Evolutionary conservation across 106 monocot species (phyloP).

Genomic region (Dioscorea dumetorum): DNA sequence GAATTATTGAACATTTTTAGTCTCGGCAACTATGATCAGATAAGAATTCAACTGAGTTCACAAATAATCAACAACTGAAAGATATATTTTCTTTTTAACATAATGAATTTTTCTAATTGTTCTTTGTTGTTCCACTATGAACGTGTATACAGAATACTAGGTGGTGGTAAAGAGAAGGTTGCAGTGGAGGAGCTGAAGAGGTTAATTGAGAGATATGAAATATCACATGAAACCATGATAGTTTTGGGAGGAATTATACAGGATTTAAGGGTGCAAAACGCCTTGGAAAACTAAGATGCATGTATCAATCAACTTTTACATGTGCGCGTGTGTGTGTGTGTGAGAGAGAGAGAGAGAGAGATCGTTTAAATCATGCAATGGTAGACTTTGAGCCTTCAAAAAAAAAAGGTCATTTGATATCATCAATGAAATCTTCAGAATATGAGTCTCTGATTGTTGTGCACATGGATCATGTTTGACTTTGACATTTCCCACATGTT

Average conservation of each 20-base stretch:
- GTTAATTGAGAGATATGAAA: constrained; percentile 3
- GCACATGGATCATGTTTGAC: neutral
- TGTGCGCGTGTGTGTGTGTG: too few species aligned
- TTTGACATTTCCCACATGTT: neutral
- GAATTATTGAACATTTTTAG: too few species aligned
- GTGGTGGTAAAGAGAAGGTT: constrained; percentile 2
- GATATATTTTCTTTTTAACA: too few species aligned
- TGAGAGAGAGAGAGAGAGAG: neutral
- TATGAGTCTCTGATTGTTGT: too few species aligned
- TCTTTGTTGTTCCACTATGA: too few species aligned
- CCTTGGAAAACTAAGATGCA: neutral
- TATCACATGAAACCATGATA: constrained; percentile 16
- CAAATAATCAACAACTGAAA: too few species aligned
- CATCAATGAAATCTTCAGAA: too few species aligned
- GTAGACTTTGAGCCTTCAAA: too few species aligned
- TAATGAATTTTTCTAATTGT: too few species aligned
- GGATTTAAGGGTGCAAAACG: neutral
- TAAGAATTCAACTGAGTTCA: too few species aligned
- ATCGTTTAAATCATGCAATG: neutral
- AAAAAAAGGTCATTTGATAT: too few species aligned
- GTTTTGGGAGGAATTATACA: constrained; percentile 7
- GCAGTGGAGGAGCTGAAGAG: constrained; percentile 7
- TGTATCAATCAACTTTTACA: neutral
- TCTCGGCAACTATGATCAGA: too few species aligned
- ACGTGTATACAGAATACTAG: constrained; percentile 10